These are phyloP conservation scores for Globisporangium acanthophoron DNA, from an alignment of 352 stramenopile genomes.

Conservation along the genomic window DNA sequence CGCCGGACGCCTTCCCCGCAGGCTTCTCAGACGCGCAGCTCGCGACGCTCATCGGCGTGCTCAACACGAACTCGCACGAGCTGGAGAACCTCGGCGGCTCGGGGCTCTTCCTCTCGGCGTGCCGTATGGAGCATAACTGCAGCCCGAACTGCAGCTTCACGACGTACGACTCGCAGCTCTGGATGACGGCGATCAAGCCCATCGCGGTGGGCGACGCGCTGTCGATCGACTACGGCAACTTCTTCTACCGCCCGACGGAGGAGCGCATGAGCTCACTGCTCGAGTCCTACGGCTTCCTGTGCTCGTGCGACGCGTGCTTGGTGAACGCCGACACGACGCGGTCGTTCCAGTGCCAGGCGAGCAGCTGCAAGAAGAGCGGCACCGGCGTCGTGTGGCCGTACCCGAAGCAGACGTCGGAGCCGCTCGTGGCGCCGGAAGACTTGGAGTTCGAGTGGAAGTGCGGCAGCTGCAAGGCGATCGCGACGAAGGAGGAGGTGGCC, in stretches of 20 bases:
- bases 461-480: slow-evolving; percentile 30
- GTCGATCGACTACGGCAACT: slow-evolving; percentile 78
- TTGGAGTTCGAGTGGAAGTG: slow-evolving; percentile 59
- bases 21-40: slow-evolving; percentile 55
- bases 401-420: slow-evolving; percentile 16
- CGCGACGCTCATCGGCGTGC: slow-evolving; percentile 56
- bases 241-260: slow-evolving; percentile 62
- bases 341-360: slow-evolving; percentile 41
- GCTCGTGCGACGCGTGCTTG: slow-evolving; percentile 50
- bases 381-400: slow-evolving; percentile 43
- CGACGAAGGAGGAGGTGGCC: slow-evolving; percentile 23
- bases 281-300: slow-evolving; percentile 64
- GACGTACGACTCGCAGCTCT: slow-evolving; percentile 59
- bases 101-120: slow-evolving; percentile 64
- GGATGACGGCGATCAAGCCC: slow-evolving; percentile 69
- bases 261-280: slow-evolving; percentile 53
- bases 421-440: slow-evolving; percentile 26
- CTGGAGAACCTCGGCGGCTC: slow-evolving; percentile 69
- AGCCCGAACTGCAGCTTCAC: slow-evolving; percentile 71
- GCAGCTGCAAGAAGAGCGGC: slow-evolving; percentile 15
- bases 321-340: slow-evolving; percentile 44
- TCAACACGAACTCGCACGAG: slow-evolving; percentile 76
- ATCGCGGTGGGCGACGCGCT: slow-evolving; percentile 55
- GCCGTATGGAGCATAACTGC: slow-evolving; percentile 74
- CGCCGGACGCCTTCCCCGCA: slow-evolving; percentile 46